phyloP scores from a whole-genome alignment of 768 basidiomycete genomes.

The Guyanaporus albipodus region DNA sequence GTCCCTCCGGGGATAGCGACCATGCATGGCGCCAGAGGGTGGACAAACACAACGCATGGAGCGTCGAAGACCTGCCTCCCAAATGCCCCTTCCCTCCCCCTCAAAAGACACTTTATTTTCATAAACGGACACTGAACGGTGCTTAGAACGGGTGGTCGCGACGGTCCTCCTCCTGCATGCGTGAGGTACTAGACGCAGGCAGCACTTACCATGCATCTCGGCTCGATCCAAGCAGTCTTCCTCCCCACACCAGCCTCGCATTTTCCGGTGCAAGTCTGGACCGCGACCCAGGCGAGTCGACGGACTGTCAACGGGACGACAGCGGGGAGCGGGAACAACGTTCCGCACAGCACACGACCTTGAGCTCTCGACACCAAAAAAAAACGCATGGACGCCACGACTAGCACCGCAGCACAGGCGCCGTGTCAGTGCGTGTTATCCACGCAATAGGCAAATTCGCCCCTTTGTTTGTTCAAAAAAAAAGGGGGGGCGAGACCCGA shows the following conservation, averaged over 20 bases:
- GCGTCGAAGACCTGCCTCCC: not conserved
- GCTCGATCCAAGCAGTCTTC: no score
- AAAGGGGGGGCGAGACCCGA: constrained; percentile 84
- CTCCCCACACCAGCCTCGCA: no score
- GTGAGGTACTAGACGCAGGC: no score
- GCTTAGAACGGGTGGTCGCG: no score
- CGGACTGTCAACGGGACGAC: not conserved
- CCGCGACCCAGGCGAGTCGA: not conserved
- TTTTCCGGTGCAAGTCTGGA: no score
- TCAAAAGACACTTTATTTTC: not conserved
- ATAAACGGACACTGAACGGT: no score
- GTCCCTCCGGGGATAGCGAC: constrained; percentile 5
- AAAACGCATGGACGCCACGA: constrained; percentile 47
- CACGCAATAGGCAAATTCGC: constrained; percentile 69
- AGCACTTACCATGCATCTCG: no score
- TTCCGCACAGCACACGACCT: constrained; percentile 10
- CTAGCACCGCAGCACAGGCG: constrained; percentile 73
- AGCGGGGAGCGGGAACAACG: constrained; percentile 2
- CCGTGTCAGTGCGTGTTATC: constrained; percentile 63
- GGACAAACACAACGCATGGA: not conserved
- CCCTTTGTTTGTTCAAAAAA: constrained; percentile 49
- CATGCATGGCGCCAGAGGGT: not conserved
- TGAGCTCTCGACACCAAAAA: not conserved
- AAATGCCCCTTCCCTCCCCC: no score
- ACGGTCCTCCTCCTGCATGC: no score